Evolutionary conservation across 441 rosid genomes (phyloP), one percentile per base, ranked within the genome.

Genomic region (Theobroma grandiflorum): DNA sequence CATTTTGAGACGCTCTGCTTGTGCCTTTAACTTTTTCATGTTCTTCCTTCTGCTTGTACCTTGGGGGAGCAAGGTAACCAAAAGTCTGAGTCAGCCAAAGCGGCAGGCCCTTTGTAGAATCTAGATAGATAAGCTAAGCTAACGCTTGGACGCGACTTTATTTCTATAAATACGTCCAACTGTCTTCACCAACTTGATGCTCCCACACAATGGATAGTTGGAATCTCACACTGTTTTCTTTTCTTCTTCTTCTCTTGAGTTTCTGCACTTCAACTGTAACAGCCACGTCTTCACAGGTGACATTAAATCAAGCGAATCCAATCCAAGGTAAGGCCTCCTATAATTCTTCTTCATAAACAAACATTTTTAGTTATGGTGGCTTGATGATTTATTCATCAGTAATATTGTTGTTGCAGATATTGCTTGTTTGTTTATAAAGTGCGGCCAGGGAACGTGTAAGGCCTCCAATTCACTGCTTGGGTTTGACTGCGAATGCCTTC

Each of bases 381-480:
- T 31, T 31, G 14, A 38, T 40, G 7, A 26, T 26, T 26, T 40
- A 9, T 57, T 58, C 9, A 50, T 15, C n/a, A 4, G 55, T 57
- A 12, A 6, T 31, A 15, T 0, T 61, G 16, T 9, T 50, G 75
- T 38, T 55, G 64, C 76, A 73, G 76, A 14, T 73, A 6, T 38
- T 55, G 65, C 8, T 8, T 87, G 89, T 72, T 2, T 72, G 6
- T 0, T 40, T 31, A 10, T 80, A 7, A 31, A 76, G 14, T 89
- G 92, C 64, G 91, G 86, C 67, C 70, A 81, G 81, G 92, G 92
- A 72, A 80, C 75, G 57, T 91, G 94, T 75, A 58, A n/a, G 58
- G 61, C 45, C 72, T 45, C 75, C 3, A 67, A 64, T 59, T 45
- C 78, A 22, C 0, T 62, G 15, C 50, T 35, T 5, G 85, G 85